Evolutionary conservation across 345 rosid species (phyloP).

Genomic region (Hibiscus trionum): DNA sequence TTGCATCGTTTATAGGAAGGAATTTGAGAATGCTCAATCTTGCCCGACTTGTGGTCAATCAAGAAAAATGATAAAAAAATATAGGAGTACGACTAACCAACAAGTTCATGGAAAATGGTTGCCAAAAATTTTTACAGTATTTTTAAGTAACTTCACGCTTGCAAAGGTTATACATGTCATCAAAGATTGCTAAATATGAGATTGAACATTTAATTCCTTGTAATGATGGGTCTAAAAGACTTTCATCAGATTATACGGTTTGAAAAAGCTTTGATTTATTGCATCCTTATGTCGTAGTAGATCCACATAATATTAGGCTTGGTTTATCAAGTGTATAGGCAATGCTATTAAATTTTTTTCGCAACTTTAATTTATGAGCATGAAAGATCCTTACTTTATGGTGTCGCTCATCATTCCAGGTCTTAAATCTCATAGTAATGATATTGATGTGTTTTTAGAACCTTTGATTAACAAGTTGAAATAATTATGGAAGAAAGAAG

Average conservation of each 20-base stretch:
- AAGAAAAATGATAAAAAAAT: neutral
- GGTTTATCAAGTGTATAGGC: neutral
- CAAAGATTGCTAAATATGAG: neutral
- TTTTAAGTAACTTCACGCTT: neutral
- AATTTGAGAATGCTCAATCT: neutral
- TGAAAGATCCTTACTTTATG: too few species aligned
- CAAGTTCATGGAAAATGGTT: neutral
- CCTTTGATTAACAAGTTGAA: too few species aligned
- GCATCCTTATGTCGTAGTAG: neutral
- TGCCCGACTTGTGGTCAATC: neutral
- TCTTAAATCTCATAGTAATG: too few species aligned
- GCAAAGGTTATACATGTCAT: neutral
- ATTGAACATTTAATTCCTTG: neutral
- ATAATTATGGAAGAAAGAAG: too few species aligned
- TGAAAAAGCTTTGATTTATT: neutral
- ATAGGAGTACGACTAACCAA: neutral
- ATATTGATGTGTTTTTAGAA: too few species aligned
- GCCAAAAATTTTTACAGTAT: neutral
- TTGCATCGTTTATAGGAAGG: neutral
- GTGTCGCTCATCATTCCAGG: too few species aligned
- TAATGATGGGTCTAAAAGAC: neutral
- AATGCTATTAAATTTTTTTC: neutral
- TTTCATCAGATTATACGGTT: neutral
- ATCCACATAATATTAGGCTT: neutral
- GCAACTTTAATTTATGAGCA: too few species aligned